Evolutionary conservation across 495 filamentous ascomycete genomes (phyloP), one percentile per base, ranked within the genome.

Genomic region (Echria macrotheca): DNA sequence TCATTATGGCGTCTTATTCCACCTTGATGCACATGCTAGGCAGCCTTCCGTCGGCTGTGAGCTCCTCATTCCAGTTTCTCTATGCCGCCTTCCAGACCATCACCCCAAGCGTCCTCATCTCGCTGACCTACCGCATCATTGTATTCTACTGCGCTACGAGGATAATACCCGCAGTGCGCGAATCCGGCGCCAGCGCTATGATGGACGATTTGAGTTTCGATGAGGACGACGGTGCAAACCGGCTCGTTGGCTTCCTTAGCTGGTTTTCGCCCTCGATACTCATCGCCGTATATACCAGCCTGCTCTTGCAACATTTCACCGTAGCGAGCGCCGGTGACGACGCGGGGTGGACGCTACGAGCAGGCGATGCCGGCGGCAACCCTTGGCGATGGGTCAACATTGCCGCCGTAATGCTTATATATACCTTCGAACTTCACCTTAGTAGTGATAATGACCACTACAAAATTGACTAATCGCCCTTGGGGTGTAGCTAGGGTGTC

Each of bases 1-100:
- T 96, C 40, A 86, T 98, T 63, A 96, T 98, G 93, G 91, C 90
- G n/a, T 95, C 90, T 22, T 98, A 96, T 68, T 87, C 87, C 31
- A 96, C 91, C 2, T 69, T 96, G 15, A 67, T 96, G 24, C 85
- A 94, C 52, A 77, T 87, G n/a, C 73, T 98, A 28, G 85, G 86
- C 25, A 81, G 80, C 8, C 74, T 98, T 14, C 93, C 93, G 0
- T 83, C 81, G 0, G 89, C 87, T 36, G 81, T 95, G 5, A 87
- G 85, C 60, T 87, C 90, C 1, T 83, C 82, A 0, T 86, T 95
- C 62, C 86, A 83, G 61, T 93, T 96, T 56, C 80, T 96, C 52
- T 78, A 87, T 24, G 88, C 89, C 8, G 93, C 91, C 18, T 82
- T 95, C 54, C 85, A 87, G 55, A 95, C 91, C 37, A 89, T 98